Evolutionary conservation across 2,329 filamentous ascomycete genomes (phyloP), one percentile per base, ranked within the genome.

Genomic region (Fusarium paranaense): DNA sequence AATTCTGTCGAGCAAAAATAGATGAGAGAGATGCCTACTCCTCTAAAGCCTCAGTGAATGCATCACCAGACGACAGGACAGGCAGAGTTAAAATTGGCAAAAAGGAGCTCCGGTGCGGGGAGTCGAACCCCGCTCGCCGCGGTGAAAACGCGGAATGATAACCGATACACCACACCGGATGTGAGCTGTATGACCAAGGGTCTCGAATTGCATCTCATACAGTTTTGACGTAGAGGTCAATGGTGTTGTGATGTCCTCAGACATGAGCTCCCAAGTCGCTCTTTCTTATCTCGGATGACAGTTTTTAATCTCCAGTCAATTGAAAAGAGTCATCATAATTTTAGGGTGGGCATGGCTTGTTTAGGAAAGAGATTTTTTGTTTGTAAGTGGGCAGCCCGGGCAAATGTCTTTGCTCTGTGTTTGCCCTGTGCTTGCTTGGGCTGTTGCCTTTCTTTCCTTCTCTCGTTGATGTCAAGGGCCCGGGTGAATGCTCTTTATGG

Each of bases 141-240:
- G 56, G 56, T 58, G 56, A 58, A 58, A 58, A 58, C 56, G 56
- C 56, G 56, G 56, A 58, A 58, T 58, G 56, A 38, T 58, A 58
- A 38, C 56, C 56, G 56, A 58, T 58, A 58, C 56, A 58, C 56
- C 56, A 58, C 56, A 58, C 56, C 56, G 56, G 47, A 52, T 58
- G 54, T 38, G 5, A 38, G 20, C 33, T 37, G 52, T 35, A 58
- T 58, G 54, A 38, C 14, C 10, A n/a, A 6, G 8, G 4, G 14
- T 4, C 4, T 25, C 54, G 3, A 58, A 38, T 37, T 37, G 1
- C 3, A 5, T 6, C 4, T 27, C 4, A 58, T 58, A 58, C 5
- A 27, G 20, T 27, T 0, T 18, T 0, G 10, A 7, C 8, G 14
- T 6, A 1, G 8, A 25, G 18, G 6, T n/a, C 16, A 1, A 9